phyloP scores from a whole-genome alignment of 306 rosid species.

The Dalbergia cochinchinensis region DNA sequence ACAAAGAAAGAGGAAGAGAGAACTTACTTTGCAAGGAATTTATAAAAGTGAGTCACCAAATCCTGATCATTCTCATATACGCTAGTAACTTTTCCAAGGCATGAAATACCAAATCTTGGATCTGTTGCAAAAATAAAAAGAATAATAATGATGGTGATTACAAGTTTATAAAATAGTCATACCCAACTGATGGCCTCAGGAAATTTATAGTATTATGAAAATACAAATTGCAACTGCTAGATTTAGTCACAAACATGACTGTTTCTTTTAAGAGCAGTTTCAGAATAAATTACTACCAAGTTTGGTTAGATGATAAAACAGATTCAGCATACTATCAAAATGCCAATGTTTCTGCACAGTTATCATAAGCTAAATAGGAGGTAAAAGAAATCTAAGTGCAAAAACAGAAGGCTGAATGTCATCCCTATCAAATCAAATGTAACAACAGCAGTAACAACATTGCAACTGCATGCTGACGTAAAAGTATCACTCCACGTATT shows the following conservation, averaged over 20 bases:
- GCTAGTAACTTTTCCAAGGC: constrained; percentile 75
- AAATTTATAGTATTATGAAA: neutral
- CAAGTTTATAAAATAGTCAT: neutral
- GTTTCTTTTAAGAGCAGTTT: neutral
- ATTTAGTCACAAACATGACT: neutral
- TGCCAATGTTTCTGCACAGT: constrained; percentile 1
- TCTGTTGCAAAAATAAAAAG: constrained; percentile 55
- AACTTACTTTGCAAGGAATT: constrained; percentile 69
- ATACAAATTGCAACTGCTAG: neutral
- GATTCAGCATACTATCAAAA: constrained; percentile 36
- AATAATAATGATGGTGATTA: neutral
- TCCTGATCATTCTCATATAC: constrained; percentile 77
- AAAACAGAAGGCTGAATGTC: neutral
- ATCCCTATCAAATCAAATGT: neutral
- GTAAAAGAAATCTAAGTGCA: neutral
- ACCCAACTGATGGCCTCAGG: constrained; percentile 1
- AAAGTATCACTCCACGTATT: neutral
- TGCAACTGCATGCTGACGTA: neutral
- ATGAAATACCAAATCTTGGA: constrained; percentile 75
- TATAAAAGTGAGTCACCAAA: constrained; percentile 73
- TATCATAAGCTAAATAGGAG: constrained; percentile 27
- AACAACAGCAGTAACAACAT: neutral
- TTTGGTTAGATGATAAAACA: constrained; percentile 29
- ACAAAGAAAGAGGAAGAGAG: constrained; percentile 2
- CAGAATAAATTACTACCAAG: neutral